Evolutionary conservation across 139 green algal genomes (phyloP).

Genomic region (Microglena sp.): DNA sequence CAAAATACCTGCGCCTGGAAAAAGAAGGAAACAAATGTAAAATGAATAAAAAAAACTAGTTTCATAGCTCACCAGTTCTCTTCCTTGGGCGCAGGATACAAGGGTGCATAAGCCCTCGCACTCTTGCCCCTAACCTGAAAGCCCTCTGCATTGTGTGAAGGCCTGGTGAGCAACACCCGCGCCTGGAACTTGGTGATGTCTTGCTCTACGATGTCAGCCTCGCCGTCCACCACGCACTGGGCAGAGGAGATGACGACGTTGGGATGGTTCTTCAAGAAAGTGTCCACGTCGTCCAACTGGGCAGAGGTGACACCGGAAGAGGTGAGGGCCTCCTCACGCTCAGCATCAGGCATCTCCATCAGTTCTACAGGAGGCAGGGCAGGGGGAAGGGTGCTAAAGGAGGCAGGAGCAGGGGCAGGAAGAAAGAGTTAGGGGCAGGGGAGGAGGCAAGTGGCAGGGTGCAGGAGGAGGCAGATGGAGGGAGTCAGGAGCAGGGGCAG

Average conservation of each 20-base stretch:
- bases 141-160: conserved; percentile 33
- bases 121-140: conserved; percentile 32
- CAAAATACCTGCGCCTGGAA: no score
- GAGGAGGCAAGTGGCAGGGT: neutral
- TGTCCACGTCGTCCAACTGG: conserved; percentile 47
- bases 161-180: conserved; percentile 48
- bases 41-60: neutral
- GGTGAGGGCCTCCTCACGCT: conserved; percentile 27
- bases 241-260: conserved; percentile 16
- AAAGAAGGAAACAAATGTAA: no score
- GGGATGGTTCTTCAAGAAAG: conserved; percentile 47
- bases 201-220: conserved; percentile 57
- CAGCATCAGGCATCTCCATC: conserved; percentile 22
- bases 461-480: neutral
- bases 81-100: conserved; percentile 43
- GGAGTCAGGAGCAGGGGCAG: neutral
- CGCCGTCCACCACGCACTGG: conserved; percentile 42
- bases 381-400: no score
- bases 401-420: neutral
- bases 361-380: conserved; percentile 41
- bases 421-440: neutral
- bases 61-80: conserved; percentile 52
- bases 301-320: conserved; percentile 25
- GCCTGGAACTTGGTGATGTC: conserved; percentile 59
- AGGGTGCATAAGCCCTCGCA: conserved; percentile 57